Evolutionary conservation across 352 stramenopile genomes (phyloP).

Genomic region (Phytophthora meadii): DNA sequence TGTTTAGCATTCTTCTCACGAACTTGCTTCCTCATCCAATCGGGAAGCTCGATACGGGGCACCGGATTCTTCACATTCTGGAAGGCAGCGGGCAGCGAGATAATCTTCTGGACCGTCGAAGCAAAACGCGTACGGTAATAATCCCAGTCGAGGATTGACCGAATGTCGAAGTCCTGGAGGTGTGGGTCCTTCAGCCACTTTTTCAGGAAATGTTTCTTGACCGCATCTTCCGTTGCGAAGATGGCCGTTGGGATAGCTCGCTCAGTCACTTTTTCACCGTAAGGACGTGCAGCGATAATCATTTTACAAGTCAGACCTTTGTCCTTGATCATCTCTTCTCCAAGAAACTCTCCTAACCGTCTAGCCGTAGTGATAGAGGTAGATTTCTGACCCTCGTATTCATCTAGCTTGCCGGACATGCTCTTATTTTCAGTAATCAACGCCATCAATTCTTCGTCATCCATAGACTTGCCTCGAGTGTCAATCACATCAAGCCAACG

Average conservation of each 20-base stretch:
- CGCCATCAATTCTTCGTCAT: conserved; percentile 97
- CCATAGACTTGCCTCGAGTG: conserved; percentile 93
- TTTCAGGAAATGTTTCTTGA: conserved; percentile 97
- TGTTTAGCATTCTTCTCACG: conserved; percentile 88
- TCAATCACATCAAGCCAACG: conserved; percentile 99
- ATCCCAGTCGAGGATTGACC: conserved; percentile 98
- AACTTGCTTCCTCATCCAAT: conserved; percentile 96
- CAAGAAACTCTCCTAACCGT: conserved; percentile 98
- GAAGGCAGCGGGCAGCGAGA: conserved; percentile 98
- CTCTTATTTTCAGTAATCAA: conserved; percentile 99
- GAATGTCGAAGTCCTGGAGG: conserved; percentile 93
- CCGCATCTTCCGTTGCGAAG: conserved; percentile 95
- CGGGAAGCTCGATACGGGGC: conserved; percentile 94
- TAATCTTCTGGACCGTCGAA: conserved; percentile 98
- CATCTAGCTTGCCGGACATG: conserved; percentile 97
- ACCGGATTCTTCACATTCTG: conserved; percentile 98
- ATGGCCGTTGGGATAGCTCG: conserved; percentile 98
- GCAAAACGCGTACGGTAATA: conserved; percentile 94
- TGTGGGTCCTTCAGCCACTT: conserved; percentile 96
- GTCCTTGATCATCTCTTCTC: conserved; percentile 98
- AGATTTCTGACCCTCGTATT: conserved; percentile 98
- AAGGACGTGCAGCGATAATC: conserved; percentile 94
- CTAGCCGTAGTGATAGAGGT: conserved; percentile 98
- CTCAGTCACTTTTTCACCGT: conserved; percentile 97
- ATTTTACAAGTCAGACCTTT: conserved; percentile 99